Conservation (phyloP, 2,329 filamentous ascomycete genomes). For the Coniosporium tulheliwenetii region DNA sequence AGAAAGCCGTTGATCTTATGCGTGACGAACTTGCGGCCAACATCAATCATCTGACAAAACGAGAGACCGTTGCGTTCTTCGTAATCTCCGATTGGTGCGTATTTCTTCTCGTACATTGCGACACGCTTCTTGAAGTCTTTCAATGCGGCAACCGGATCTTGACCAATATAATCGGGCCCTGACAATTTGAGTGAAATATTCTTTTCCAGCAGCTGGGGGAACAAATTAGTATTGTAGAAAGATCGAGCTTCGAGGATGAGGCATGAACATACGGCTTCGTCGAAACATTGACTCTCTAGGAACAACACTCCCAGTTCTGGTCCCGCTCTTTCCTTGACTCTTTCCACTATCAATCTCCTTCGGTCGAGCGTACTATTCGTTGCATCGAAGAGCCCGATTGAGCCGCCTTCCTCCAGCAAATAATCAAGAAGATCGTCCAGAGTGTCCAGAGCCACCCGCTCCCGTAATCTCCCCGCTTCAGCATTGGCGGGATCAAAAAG, state of each 20-base stretch:
- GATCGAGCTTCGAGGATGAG: too few species aligned
- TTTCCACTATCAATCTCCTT: constrained; percentile 68
- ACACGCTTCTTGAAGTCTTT: constrained; percentile 89
- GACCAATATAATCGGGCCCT: constrained; percentile 88
- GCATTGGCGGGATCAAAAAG: constrained; percentile 84
- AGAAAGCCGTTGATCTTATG: constrained; percentile 86
- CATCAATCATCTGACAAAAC: constrained; percentile 96
- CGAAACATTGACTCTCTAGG: constrained; percentile 84
- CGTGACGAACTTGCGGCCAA: constrained; percentile 83
- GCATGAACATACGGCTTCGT: constrained; percentile 19
- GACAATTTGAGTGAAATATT: constrained; percentile 96
- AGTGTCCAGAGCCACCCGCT: constrained; percentile 84
- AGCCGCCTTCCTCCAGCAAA: constrained; percentile 64
- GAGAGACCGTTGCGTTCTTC: constrained; percentile 85
- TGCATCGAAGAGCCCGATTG: constrained; percentile 89
- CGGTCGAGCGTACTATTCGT: constrained; percentile 90
- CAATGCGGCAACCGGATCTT: constrained; percentile 72
- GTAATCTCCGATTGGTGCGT: constrained; percentile 76
- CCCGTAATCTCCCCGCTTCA: constrained; percentile 64
- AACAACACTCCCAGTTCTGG: constrained; percentile 80
- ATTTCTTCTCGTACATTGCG: constrained; percentile 83
- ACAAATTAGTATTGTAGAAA: not conserved
- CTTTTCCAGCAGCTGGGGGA: constrained; percentile 62
- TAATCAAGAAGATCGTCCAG: constrained; percentile 86
- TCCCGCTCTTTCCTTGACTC: constrained; percentile 68